Conservation (phyloP, 768 basidiomycete genomes). For the Lenzites betulinus region DNA sequence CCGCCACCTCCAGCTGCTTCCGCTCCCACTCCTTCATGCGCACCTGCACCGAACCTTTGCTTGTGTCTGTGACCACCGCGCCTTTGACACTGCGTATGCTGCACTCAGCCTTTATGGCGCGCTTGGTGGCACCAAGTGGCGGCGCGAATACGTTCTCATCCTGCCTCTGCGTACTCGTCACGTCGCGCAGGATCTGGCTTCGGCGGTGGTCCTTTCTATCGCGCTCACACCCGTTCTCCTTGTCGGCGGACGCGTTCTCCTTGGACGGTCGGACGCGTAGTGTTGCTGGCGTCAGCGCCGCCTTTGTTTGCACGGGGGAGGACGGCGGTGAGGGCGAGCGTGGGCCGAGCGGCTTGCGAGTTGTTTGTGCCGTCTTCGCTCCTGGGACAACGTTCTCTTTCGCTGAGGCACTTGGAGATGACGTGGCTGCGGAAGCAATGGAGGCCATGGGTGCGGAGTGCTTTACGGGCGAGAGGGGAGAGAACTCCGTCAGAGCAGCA, state of each 20-base stretch:
- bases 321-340: constrained; percentile 27
- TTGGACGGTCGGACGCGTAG: constrained; percentile 13
- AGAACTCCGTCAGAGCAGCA: constrained; percentile 20
- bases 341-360: constrained; percentile 31
- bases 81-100: constrained; percentile 4
- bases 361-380: constrained; percentile 13
- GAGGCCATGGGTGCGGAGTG: constrained; percentile 16
- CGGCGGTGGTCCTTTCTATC: constrained; percentile 21
- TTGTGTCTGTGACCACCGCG: constrained; percentile 8
- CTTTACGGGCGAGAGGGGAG: constrained; percentile 28
- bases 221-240: constrained; percentile 30
- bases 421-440: neutral
- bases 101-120: constrained; percentile 1
- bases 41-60: constrained; percentile 44
- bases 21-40: constrained; percentile 78
- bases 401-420: neutral
- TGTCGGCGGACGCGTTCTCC: constrained; percentile 27
- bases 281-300: neutral
- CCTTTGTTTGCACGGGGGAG: constrained; percentile 15
- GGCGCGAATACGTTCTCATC: constrained; percentile 11
- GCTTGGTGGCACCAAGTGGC: too few species aligned
- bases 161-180: constrained; percentile 14
- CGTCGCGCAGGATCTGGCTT: constrained; percentile 22
- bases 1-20: constrained; percentile 69
- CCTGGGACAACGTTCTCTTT: constrained; percentile 22